A percentile compares a stretch with the other conserved stretches of the same genome.
Conservation (phyloP, 441 rosid genomes). For the Francoa sonchifolia region DNA sequence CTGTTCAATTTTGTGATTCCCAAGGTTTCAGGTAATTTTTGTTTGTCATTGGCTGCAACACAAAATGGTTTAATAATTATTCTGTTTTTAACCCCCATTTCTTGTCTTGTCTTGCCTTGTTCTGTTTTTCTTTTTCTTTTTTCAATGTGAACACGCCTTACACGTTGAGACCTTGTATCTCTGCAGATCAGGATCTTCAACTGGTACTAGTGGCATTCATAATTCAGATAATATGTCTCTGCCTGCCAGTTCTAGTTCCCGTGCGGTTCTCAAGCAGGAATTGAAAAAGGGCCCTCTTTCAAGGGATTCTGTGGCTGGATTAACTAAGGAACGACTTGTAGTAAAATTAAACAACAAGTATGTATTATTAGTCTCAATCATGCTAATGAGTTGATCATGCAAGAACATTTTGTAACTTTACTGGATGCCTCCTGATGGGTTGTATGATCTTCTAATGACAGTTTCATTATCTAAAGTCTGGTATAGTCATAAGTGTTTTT, state of each 20-base stretch:
- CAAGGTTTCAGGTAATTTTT: conserved; percentile 34
- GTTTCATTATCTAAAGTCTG: conserved; percentile 6
- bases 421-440: neutral
- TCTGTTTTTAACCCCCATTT: neutral
- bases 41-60: too few relatives aligned
- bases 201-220: conserved; percentile 40
- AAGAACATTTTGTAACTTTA: conserved; percentile 3
- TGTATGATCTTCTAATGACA: neutral
- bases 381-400: conserved; percentile 3
- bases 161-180: neutral
- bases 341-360: conserved; percentile 53
- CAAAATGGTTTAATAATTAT: too few relatives aligned
- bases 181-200: conserved; percentile 57
- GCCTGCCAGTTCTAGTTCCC: conserved; percentile 39
- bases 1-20: conserved; percentile 27
- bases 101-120: neutral
- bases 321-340: conserved; percentile 41
- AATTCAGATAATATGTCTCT: conserved; percentile 50
- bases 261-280: conserved; percentile 40
- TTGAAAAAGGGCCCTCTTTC: conserved; percentile 41
- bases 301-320: conserved; percentile 38
- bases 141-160: neutral
- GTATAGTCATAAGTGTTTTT: conserved; percentile 2
- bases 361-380: conserved; percentile 13
- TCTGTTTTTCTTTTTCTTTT: neutral